phyloP scores from a whole-genome alignment of 2,329 filamentous ascomycete species.

The Diaporthe australafricana region DNA sequence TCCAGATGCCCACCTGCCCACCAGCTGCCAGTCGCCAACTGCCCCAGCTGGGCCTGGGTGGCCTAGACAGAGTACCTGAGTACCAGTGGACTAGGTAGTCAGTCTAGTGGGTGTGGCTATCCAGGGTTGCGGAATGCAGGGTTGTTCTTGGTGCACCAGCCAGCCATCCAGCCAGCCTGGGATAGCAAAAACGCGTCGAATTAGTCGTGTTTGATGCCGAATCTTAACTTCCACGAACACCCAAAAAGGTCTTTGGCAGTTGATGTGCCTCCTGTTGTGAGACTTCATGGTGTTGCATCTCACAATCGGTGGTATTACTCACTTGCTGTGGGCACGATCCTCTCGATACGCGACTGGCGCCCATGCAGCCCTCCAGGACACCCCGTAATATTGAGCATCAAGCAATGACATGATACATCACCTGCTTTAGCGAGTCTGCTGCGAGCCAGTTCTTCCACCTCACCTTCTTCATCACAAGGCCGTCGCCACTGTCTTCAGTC shows the following conservation, averaged over 20 bases:
- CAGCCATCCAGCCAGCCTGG: too few relatives aligned
- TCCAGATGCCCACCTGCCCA: background rate
- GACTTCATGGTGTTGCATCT: background rate
- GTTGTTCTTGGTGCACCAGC: background rate
- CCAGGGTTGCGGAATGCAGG: background rate
- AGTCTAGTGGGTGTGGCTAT: background rate
- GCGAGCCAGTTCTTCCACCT: background rate
- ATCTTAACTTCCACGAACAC: too few relatives aligned
- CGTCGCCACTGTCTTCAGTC: background rate
- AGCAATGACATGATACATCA: slow-evolving; percentile 22
- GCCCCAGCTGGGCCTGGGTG: too few relatives aligned
- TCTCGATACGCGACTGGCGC: slow-evolving; percentile 16
- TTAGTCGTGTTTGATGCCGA: background rate
- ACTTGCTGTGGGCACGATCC: slow-evolving; percentile 2
- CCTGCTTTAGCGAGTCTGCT: slow-evolving; percentile 23
- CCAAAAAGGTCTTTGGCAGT: too few relatives aligned
- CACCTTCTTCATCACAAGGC: background rate
- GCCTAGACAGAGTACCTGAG: too few relatives aligned
- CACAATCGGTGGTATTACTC: background rate
- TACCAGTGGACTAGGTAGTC: background rate
- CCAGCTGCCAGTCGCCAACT: too few relatives aligned
- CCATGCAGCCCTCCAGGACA: background rate
- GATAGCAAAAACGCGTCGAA: background rate
- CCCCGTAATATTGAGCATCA: background rate
- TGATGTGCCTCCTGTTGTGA: background rate